These are phyloP conservation scores for Trichoderma sp. DNA, from an alignment of 2,329 filamentous ascomycete species.

Conservation along the genomic window DNA sequence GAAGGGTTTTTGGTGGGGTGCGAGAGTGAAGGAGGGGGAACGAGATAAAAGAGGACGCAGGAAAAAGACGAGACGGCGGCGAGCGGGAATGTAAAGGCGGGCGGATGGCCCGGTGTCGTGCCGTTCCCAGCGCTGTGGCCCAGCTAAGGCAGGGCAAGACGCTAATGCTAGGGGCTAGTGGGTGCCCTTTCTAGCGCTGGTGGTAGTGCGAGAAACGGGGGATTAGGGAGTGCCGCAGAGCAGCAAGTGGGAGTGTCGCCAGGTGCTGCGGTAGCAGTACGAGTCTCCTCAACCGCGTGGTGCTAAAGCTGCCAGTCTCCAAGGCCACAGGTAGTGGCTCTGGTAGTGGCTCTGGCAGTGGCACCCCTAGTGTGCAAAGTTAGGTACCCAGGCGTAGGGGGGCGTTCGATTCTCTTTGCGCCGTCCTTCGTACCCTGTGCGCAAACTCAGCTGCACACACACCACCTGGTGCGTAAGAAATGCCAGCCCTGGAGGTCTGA, in stretches of 20 bases:
- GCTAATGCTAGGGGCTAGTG: constrained; percentile 21
- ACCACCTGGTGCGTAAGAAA: constrained; percentile 12
- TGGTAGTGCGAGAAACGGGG: constrained; percentile 12
- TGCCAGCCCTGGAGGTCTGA: neutral
- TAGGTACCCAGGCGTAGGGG: constrained; percentile 1
- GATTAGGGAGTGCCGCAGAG: constrained; percentile 7
- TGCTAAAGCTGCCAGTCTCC: neutral
- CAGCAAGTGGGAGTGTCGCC: neutral
- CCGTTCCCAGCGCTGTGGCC: constrained; percentile 38
- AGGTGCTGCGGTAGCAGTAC: neutral
- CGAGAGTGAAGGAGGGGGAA: constrained; percentile 19
- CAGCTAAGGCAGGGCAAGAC: constrained; percentile 24
- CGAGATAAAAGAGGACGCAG: constrained; percentile 18
- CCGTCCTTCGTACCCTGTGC: constrained; percentile 8
- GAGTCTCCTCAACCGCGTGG: neutral
- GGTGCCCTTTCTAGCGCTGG: constrained; percentile 20
- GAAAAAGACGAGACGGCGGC: constrained; percentile 20
- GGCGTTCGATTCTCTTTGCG: neutral
- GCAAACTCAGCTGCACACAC: constrained; percentile 7
- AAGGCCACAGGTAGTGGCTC: neutral
- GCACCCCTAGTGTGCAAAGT: neutral
- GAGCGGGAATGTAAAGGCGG: constrained; percentile 37
- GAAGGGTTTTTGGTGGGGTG: constrained; percentile 22
- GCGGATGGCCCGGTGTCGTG: constrained; percentile 39
- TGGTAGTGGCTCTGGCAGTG: neutral